Evolutionary conservation across 1,139 yeast species (phyloP), one percentile per base, ranked within the genome.

Genomic region (Kluyveromyces sp.): DNA sequence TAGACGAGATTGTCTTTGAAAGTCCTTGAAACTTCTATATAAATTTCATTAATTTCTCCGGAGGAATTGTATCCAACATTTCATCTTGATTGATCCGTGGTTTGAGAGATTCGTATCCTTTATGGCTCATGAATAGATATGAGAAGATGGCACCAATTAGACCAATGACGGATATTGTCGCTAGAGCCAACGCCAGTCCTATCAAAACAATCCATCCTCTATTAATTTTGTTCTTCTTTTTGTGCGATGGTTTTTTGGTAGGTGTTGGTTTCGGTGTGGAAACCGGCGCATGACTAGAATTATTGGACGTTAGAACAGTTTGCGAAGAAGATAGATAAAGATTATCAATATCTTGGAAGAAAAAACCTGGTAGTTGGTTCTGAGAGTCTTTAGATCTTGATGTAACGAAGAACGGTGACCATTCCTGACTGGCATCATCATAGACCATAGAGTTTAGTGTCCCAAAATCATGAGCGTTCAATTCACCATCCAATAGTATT

Each of bases 161-260:
- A 29, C 92, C 84, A 45, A 90, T 64, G 1, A 86, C 61, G 7
- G 82, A 70, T 41, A 90, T 78, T 2, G 96, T 79, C 1, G 92
- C 96, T 37, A 92, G 65, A 0, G 97, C 90, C 59, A 92, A 77
- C 0, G 97, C 97, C 48, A 89, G 74, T 0, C 96, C 83, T 35
- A 92, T 79, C 32, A 96, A 83, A 5, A 89, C 95, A 25, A 90
- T 89, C 61, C 81, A 87, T 1, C 97, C 97, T 25, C 75, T 63
- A 53, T 65, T 60, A 56, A 72, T 58, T 55, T 64, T 57, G 35
- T 57, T 52, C 7, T 43, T 40, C 6, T 47, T 45, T 6, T 8
- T 35, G 21, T 48, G 30, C 3, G 31, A 26, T 5, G 30, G 6
- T 4, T 39, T 34, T 6, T 39, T 39, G 7, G 39, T n/a, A 45